Evolutionary conservation across 139 green algal species (phyloP).

Genomic region (Tetraselmis chui): DNA sequence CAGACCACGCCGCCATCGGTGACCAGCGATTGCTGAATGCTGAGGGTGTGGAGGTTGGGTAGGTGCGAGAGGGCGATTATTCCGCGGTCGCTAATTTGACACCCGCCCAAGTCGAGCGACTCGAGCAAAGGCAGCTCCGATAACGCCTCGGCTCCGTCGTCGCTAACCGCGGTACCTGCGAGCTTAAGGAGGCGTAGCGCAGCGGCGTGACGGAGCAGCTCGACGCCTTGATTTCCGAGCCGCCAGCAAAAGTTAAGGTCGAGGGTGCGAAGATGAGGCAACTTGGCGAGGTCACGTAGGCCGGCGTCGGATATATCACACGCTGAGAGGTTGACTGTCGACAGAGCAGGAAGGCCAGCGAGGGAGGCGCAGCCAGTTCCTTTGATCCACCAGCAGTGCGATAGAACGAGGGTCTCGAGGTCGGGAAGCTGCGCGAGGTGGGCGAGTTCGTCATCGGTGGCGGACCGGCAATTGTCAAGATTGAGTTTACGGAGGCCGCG

Average conservation of each 20-base stretch:
- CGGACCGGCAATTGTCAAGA: slow-evolving; percentile 35
- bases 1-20: not conserved
- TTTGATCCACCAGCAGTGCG: not conserved
- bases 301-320: slow-evolving; percentile 23
- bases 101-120: not conserved
- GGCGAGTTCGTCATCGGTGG: slow-evolving; percentile 31
- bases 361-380: not conserved
- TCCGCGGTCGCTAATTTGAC: slow-evolving; percentile 2
- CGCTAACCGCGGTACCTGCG: not conserved
- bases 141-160: not conserved
- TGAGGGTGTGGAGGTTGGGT: slow-evolving; percentile 16
- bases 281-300: slow-evolving; percentile 16
- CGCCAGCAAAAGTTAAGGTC: not conserved
- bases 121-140: not conserved
- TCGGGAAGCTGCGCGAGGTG: slow-evolving; percentile 32
- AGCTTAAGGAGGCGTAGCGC: not conserved
- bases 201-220: not conserved
- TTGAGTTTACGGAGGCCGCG: slow-evolving; percentile 17
- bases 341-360: not conserved
- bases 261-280: slow-evolving; percentile 18
- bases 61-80: slow-evolving; percentile 1
- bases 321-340: not conserved
- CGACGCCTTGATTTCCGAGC: not conserved
- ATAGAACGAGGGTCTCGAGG: slow-evolving; percentile 22
- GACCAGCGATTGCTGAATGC: not conserved